phyloP scores from a whole-genome alignment of 768 basidiomycete species.

The Cystofilobasidium capitatum region DNA sequence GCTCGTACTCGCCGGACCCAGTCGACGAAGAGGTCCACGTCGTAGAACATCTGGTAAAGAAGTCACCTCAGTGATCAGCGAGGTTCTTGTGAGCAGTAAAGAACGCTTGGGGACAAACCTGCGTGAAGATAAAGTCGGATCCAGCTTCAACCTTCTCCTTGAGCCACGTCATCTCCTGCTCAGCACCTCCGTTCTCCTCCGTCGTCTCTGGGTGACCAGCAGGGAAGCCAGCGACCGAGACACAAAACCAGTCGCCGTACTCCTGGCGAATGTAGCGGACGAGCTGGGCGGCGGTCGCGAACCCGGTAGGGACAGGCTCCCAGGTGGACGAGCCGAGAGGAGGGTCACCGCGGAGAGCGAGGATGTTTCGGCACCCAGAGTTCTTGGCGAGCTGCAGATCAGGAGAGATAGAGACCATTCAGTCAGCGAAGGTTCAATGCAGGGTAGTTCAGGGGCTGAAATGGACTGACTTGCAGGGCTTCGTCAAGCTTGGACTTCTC shows the following conservation, averaged over 20 bases:
- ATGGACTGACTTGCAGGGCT: constrained; percentile 62
- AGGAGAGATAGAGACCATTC: constrained; percentile 12
- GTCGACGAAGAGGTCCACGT: constrained; percentile 75
- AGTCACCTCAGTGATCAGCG: background rate
- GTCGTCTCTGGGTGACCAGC: constrained; percentile 57
- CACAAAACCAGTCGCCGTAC: constrained; percentile 89
- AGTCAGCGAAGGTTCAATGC: background rate
- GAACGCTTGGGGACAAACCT: constrained; percentile 42
- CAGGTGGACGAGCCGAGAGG: constrained; percentile 79
- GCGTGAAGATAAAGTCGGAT: constrained; percentile 88
- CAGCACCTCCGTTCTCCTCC: constrained; percentile 46
- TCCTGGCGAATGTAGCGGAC: constrained; percentile 71
- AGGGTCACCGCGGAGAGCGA: constrained; percentile 88
- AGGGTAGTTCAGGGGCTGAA: background rate
- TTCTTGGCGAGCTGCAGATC: constrained; percentile 44
- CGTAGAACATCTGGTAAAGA: constrained; percentile 73
- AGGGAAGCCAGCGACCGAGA: constrained; percentile 88
- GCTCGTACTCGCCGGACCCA: constrained; percentile 78
- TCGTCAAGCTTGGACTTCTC: constrained; percentile 89
- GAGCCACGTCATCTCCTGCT: constrained; percentile 67
- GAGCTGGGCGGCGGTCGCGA: constrained; percentile 82
- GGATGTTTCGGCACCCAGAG: constrained; percentile 81
- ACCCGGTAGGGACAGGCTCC: constrained; percentile 85
- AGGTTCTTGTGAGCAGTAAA: background rate
- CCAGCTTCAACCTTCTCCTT: constrained; percentile 89